phyloP scores from a whole-genome alignment of 371 early-diverging fungal genomes.

The Apophysomyces sp. region DNA sequence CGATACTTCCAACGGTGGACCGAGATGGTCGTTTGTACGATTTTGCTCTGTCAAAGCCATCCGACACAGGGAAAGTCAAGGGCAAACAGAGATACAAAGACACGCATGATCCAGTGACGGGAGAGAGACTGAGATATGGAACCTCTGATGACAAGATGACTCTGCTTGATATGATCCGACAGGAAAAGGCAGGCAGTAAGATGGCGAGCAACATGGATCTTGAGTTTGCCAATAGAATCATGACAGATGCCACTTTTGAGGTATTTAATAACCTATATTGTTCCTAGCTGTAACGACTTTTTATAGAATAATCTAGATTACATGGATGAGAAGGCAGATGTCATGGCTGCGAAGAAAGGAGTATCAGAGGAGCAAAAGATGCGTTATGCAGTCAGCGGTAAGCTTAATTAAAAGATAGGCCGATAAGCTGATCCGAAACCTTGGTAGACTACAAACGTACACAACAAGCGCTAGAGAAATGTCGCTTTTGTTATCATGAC shows the following conservation, averaged over 20 bases:
- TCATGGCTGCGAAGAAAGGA: constrained; percentile 64
- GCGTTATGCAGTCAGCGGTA: constrained; percentile 61
- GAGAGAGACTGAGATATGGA: constrained; percentile 59
- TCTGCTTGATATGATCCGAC: constrained; percentile 66
- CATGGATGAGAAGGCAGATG: constrained; percentile 88
- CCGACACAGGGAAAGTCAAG: constrained; percentile 23
- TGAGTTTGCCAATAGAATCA: constrained; percentile 74
- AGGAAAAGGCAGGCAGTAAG: constrained; percentile 59
- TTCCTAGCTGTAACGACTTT: not conserved
- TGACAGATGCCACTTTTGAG: constrained; percentile 72
- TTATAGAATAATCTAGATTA: constrained; percentile 78
- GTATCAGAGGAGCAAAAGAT: constrained; percentile 65
- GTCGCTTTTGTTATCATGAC: constrained; percentile 77
- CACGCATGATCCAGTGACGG: constrained; percentile 56
- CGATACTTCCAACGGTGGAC: constrained; percentile 66
- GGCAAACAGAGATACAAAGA: constrained; percentile 50
- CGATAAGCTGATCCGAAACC: not conserved
- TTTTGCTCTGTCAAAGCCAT: constrained; percentile 30
- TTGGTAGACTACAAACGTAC: constrained; percentile 66
- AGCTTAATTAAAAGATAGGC: constrained; percentile 1
- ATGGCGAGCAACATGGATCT: constrained; percentile 57
- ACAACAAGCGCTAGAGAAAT: constrained; percentile 66
- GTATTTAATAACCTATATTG: constrained; percentile 17
- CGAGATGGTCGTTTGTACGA: constrained; percentile 59
- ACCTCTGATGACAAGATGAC: constrained; percentile 56